Evolutionary conservation across 768 basidiomycete genomes (phyloP).

Genomic region (Albatrellus ellisii): DNA sequence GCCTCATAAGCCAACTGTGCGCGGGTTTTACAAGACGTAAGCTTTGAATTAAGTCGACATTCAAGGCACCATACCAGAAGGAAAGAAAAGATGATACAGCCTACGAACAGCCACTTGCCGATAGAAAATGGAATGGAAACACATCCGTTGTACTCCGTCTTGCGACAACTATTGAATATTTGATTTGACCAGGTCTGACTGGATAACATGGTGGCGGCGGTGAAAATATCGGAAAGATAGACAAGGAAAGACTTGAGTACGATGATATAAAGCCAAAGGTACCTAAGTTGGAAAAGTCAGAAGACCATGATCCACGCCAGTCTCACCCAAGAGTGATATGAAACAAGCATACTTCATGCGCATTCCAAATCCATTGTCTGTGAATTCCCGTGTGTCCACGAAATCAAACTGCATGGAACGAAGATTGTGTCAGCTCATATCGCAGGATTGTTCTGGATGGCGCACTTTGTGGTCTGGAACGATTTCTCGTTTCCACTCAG

Average conservation of each 20-base stretch:
- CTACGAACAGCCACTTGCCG: constrained; percentile 94
- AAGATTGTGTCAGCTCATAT: neutral
- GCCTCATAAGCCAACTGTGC: constrained; percentile 80
- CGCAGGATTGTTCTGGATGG: neutral
- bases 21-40: too few relatives aligned
- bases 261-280: constrained; percentile 85
- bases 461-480: constrained; percentile 95
- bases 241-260: constrained; percentile 94
- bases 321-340: neutral
- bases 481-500: constrained; percentile 93
- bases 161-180: constrained; percentile 65
- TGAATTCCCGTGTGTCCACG: constrained; percentile 87
- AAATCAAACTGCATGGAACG: constrained; percentile 83
- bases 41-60: too few relatives aligned
- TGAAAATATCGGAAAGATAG: constrained; percentile 96
- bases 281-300: constrained; percentile 32
- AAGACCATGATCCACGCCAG: neutral
- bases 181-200: constrained; percentile 84
- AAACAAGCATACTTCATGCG: constrained; percentile 55
- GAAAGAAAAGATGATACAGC: constrained; percentile 98
- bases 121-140: constrained; percentile 78
- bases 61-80: constrained; percentile 57
- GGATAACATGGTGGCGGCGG: constrained; percentile 91
- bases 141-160: constrained; percentile 40
- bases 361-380: constrained; percentile 75